Evolutionary conservation across 2,329 filamentous ascomycete species (phyloP).

Genomic region (Beauveria sp.): DNA sequence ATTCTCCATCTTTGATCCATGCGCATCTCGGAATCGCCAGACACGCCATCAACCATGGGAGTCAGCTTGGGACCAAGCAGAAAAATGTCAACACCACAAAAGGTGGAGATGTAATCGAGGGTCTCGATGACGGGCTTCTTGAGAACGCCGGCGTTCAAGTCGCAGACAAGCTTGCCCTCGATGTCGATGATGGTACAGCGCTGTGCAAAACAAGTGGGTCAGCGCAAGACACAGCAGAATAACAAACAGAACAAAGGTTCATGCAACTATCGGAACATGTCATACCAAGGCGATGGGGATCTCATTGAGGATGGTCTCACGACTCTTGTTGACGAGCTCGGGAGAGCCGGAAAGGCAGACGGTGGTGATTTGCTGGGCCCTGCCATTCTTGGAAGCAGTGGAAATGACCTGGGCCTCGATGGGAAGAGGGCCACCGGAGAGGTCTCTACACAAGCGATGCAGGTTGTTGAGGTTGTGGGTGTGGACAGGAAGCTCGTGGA

Average conservation of each 20-base stretch:
- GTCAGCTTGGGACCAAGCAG: conserved; percentile 83
- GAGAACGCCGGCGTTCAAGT: conserved; percentile 58
- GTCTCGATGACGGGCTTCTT: conserved; percentile 72
- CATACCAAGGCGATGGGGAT: conserved; percentile 88
- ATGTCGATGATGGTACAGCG: conserved; percentile 90
- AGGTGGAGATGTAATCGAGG: conserved; percentile 77
- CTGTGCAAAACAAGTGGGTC: conserved; percentile 37
- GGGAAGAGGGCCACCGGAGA: conserved; percentile 62
- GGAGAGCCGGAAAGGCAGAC: conserved; percentile 85
- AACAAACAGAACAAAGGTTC: not conserved
- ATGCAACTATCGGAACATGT: conserved; percentile 16
- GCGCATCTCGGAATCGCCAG: conserved; percentile 73
- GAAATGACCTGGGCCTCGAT: conserved; percentile 80
- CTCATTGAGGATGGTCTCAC: conserved; percentile 83
- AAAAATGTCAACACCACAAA: conserved; percentile 94
- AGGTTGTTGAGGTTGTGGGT: conserved; percentile 76
- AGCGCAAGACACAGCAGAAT: conserved; percentile 3
- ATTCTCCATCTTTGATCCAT: conserved; percentile 87
- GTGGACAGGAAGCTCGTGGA: conserved; percentile 88
- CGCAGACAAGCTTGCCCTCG: conserved; percentile 82
- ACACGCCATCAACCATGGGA: conserved; percentile 65
- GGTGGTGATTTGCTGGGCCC: conserved; percentile 67
- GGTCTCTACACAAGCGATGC: conserved; percentile 70
- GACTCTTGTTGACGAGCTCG: conserved; percentile 81
- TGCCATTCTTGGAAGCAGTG: conserved; percentile 65